Evolutionary conservation across 257 asterid species (phyloP).

Genomic region (Anisodus acutangulus): DNA sequence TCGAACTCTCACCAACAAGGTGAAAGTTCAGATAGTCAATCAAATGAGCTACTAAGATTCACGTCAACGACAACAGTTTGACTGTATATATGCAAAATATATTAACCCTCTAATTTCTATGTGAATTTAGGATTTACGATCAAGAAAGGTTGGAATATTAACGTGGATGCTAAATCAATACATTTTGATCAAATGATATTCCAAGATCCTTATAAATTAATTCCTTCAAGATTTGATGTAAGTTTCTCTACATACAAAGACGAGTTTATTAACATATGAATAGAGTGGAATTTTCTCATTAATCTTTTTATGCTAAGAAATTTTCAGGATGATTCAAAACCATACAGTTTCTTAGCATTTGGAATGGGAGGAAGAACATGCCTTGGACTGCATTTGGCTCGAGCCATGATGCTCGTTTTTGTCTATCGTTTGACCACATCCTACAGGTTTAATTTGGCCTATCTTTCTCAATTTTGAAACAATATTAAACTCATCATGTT

Average conservation of each 20-base stretch:
- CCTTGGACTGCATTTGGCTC: conserved; percentile 24
- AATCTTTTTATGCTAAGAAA: no score
- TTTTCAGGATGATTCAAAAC: conserved; percentile 20
- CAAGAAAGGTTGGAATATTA: conserved; percentile 30
- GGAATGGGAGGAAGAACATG: conserved; percentile 29
- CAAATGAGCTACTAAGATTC: no score
- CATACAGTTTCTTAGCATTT: conserved; percentile 24
- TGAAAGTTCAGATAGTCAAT: no score
- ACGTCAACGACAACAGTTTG: no score
- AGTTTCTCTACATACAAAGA: not conserved
- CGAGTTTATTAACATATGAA: no score
- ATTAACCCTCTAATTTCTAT: not conserved
- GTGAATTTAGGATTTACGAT: conserved; percentile 11
- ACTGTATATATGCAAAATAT: not conserved
- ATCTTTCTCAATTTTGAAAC: not conserved
- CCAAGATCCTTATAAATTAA: not conserved
- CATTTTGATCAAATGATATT: conserved; percentile 25
- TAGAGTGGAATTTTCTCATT: no score
- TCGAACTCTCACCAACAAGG: no score
- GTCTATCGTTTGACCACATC: conserved; percentile 8
- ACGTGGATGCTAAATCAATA: conserved; percentile 30
- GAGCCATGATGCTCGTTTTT: conserved; percentile 28
- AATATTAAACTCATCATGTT: not conserved
- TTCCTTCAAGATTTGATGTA: conserved; percentile 28
- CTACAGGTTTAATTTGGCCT: not conserved